Evolutionary conservation across 2,329 filamentous ascomycete species (phyloP).

Genomic region (Xylariaceae sp.): DNA sequence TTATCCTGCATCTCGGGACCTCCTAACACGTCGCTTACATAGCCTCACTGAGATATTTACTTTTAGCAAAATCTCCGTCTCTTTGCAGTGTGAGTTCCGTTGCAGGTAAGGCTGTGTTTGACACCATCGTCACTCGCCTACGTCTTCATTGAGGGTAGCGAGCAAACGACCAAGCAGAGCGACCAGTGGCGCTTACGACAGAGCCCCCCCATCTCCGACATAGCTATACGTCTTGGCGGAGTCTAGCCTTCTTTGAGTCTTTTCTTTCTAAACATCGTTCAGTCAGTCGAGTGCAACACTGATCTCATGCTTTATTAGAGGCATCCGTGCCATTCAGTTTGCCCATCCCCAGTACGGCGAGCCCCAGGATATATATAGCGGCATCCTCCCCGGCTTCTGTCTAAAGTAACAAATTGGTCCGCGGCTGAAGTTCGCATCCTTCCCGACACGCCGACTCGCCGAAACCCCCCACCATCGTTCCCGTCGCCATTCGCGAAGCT

Average conservation of each 20-base stretch:
- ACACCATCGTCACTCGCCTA: not conserved
- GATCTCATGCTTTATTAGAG: constrained; percentile 19
- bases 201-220: not conserved
- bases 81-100: constrained; percentile 14
- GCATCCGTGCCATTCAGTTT: constrained; percentile 10
- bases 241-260: constrained; percentile 13
- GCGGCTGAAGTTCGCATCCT: constrained; percentile 17
- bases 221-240: constrained; percentile 19
- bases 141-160: too few relatives aligned
- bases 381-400: constrained; percentile 23
- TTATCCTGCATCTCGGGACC: constrained; percentile 18
- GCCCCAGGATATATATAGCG: constrained; percentile 21
- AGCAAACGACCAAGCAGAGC: too few relatives aligned
- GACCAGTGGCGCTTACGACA: constrained; percentile 2
- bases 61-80: constrained; percentile 25
- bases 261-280: constrained; percentile 5
- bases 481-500: constrained; percentile 17
- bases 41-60: constrained; percentile 21
- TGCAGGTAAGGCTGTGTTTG: constrained; percentile 4
- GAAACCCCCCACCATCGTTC: constrained; percentile 8
- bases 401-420: constrained; percentile 16
- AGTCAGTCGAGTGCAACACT: constrained; percentile 6
- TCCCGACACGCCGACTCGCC: constrained; percentile 19
- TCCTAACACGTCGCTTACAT: constrained; percentile 22
- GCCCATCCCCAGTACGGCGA: constrained; percentile 9